Percentiles rank a stretch among this genome's conserved stretches.
These are phyloP conservation scores for Myochromella boudieri DNA, from an alignment of 768 basidiomycete species.

Conservation along the genomic window DNA sequence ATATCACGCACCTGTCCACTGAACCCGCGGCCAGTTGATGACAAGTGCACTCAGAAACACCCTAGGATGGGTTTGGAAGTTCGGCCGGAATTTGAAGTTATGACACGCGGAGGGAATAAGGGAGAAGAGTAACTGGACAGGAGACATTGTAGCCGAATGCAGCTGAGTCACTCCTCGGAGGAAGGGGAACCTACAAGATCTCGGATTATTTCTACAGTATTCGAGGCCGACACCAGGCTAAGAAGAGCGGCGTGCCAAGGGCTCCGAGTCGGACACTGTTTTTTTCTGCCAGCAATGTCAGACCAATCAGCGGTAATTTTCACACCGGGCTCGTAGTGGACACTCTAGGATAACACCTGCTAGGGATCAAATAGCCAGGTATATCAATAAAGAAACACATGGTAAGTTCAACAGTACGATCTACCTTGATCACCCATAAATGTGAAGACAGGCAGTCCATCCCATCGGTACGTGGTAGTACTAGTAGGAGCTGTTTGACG, in stretches of 20 bases:
- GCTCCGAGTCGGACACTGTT: too few species aligned
- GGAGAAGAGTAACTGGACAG: conserved; percentile 8
- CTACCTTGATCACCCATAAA: background rate
- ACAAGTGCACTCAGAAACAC: background rate
- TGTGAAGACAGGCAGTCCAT: background rate
- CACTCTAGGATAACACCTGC: too few species aligned
- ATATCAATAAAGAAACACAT: too few species aligned
- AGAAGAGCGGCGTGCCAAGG: too few species aligned
- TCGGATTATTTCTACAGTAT: background rate
- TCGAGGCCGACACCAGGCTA: background rate
- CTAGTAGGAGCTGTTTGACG: too few species aligned
- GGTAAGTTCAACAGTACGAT: too few species aligned
- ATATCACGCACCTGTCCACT: background rate
- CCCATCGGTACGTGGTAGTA: background rate
- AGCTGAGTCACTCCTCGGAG: conserved; percentile 17
- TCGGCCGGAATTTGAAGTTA: conserved; percentile 8
- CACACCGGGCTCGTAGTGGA: conserved; percentile 3
- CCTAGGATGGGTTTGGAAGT: conserved; percentile 3
- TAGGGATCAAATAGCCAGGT: too few species aligned
- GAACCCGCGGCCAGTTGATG: conserved; percentile 11
- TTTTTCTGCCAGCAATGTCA: too few species aligned
- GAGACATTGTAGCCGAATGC: background rate
- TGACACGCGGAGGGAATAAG: conserved; percentile 7
- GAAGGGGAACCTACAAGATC: conserved; percentile 8
- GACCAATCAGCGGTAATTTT: conserved; percentile 6